phyloP scores from a whole-genome alignment of 1,284 basidiomycete genomes.

The Puccinia novopanici region DNA sequence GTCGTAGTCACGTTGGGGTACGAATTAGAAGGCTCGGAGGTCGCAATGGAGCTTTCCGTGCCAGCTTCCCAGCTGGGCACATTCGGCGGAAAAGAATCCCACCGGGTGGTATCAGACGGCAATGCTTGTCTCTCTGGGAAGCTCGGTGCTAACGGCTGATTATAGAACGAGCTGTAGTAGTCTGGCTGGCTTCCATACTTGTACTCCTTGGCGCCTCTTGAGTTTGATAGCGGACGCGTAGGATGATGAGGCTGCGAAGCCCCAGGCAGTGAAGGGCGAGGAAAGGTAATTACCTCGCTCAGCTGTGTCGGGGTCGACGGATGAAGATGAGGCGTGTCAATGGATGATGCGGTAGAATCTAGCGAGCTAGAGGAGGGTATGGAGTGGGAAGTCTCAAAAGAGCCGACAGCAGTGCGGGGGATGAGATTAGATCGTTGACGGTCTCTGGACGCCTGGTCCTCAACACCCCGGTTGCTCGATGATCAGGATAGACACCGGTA shows the following conservation, averaged over 20 bases:
- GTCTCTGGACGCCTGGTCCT: conserved; percentile 35
- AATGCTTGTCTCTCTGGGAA: conserved; percentile 18
- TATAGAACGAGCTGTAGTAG: conserved; percentile 37
- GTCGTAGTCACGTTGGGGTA: conserved; percentile 9
- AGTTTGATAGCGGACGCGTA: background rate
- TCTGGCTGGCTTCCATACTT: conserved; percentile 6
- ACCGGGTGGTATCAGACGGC: conserved; percentile 25
- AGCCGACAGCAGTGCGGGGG: conserved; percentile 24
- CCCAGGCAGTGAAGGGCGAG: background rate
- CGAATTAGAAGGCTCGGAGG: background rate
- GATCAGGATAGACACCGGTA: conserved; percentile 49
- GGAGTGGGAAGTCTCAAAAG: conserved; percentile 23
- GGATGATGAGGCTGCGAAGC: conserved; percentile 14
- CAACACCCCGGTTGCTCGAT: conserved; percentile 45
- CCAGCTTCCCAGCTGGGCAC: conserved; percentile 27
- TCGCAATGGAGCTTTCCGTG: background rate
- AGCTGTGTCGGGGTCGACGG: conserved; percentile 36
- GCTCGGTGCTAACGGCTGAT: conserved; percentile 1
- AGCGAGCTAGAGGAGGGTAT: conserved; percentile 43
- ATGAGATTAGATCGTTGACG: conserved; percentile 32
- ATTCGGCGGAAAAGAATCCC: conserved; percentile 13
- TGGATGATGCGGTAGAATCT: conserved; percentile 31
- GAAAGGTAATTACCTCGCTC: conserved; percentile 14
- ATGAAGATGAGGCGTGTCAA: conserved; percentile 43
- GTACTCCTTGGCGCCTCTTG: conserved; percentile 15